These are phyloP conservation scores for Fusarium sp. DNA, from an alignment of 2,329 filamentous ascomycete genomes.

Conservation along the genomic window DNA sequence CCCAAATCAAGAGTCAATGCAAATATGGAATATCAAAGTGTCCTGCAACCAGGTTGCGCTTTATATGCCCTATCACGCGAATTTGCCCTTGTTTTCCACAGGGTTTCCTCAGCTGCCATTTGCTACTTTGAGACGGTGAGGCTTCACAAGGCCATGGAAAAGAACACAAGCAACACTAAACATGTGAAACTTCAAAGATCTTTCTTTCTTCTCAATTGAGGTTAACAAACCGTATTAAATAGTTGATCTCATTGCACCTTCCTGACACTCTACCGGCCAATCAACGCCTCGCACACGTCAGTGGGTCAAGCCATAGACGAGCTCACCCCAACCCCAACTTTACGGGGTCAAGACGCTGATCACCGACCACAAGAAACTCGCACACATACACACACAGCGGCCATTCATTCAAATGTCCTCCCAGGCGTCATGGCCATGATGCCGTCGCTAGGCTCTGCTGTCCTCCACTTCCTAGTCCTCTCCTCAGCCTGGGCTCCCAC, in stretches of 20 bases:
- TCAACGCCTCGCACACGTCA: constrained; percentile 5
- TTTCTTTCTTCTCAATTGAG: too few relatives aligned
- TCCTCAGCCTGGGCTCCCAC: constrained; percentile 17
- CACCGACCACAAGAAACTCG: constrained; percentile 1
- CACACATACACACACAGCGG: neutral
- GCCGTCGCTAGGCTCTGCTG: constrained; percentile 37
- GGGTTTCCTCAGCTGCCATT: too few relatives aligned
- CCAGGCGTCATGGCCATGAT: constrained; percentile 31
- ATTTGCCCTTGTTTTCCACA: too few relatives aligned
- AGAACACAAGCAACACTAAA: too few relatives aligned
- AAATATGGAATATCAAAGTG: too few relatives aligned
- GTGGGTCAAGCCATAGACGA: constrained; percentile 8
- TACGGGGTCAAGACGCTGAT: neutral
- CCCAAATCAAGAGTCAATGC: too few relatives aligned
- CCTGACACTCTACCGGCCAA: constrained; percentile 3
- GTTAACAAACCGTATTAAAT: too few relatives aligned
- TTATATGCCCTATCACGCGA: too few relatives aligned
- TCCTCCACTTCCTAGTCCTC: constrained; percentile 28
- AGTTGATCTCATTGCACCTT: neutral
- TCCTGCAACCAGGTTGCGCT: too few relatives aligned
- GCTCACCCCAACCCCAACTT: neutral
- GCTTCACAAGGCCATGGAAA: too few relatives aligned
- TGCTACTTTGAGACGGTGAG: too few relatives aligned
- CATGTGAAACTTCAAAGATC: too few relatives aligned
- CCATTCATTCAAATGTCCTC: constrained; percentile 31